These are phyloP conservation scores for Gonapodya prolifera DNA, from an alignment of 192 early-diverging fungal species.

Conservation along the genomic window DNA sequence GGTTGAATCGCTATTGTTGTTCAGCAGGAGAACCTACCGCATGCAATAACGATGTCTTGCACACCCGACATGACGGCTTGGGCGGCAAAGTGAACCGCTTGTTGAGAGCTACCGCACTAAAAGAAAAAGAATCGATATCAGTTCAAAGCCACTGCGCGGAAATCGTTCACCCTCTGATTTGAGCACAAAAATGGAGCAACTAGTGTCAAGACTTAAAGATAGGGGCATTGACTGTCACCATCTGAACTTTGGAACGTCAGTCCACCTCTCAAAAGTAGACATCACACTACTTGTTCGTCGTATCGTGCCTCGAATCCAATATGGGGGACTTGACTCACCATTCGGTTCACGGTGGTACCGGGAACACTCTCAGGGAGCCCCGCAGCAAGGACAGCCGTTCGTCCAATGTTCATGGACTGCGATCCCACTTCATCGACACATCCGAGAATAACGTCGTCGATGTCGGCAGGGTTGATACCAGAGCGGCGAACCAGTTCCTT, in stretches of 20 bases:
- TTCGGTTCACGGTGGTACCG: background rate
- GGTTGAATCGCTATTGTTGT: background rate
- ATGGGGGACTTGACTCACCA: background rate
- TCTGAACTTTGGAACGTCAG: too few species aligned
- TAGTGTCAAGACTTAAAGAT: too few species aligned
- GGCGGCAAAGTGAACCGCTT: background rate
- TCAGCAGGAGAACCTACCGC: background rate
- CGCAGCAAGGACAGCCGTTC: background rate
- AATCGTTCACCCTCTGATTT: too few species aligned
- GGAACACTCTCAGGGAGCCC: background rate
- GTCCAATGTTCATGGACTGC: constrained; percentile 1
- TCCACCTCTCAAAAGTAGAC: too few species aligned
- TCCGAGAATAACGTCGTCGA: constrained; percentile 1
- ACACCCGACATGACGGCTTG: constrained; percentile 3
- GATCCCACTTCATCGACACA: background rate
- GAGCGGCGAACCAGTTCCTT: background rate
- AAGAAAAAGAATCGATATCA: background rate
- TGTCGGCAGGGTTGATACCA: background rate
- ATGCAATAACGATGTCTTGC: constrained; percentile 2
- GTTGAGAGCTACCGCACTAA: background rate
- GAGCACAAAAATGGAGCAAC: too few species aligned
- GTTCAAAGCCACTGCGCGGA: too few species aligned
- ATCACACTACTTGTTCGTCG: too few species aligned
- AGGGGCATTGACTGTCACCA: too few species aligned
- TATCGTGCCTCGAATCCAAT: too few species aligned